phyloP scores from a whole-genome alignment of 2,329 filamentous ascomycete species.

The Botrytis medusae region DNA sequence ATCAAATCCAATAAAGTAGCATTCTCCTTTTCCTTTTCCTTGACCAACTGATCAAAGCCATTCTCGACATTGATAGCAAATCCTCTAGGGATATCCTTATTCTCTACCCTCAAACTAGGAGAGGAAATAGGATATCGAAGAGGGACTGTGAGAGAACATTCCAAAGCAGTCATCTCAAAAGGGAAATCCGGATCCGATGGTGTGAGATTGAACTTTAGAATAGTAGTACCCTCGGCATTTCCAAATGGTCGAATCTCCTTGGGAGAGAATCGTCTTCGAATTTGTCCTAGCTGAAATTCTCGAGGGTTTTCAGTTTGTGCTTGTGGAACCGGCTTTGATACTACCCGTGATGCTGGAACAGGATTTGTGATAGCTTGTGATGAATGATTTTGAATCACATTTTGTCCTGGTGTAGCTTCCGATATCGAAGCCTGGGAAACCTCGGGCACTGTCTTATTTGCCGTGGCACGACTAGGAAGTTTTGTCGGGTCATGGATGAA shows the following conservation, averaged over 20 bases:
- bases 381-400: conserved; percentile 35
- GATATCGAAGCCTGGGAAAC: conserved; percentile 23
- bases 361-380: conserved; percentile 39
- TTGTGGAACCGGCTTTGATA: conserved; percentile 64
- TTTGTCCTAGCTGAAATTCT: conserved; percentile 72
- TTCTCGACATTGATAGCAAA: conserved; percentile 75
- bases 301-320: conserved; percentile 66
- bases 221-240: conserved; percentile 42
- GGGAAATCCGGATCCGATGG: conserved; percentile 85
- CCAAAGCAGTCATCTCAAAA: conserved; percentile 68
- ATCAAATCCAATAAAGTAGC: conserved; percentile 64
- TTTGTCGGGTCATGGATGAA: conserved; percentile 47
- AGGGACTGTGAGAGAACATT: conserved; percentile 68
- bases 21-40: conserved; percentile 52
- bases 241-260: conserved; percentile 41
- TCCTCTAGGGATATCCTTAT: conserved; percentile 68
- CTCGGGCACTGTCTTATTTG: conserved; percentile 25
- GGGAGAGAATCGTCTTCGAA: conserved; percentile 64
- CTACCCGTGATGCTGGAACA: conserved; percentile 48
- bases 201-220: conserved; percentile 62
- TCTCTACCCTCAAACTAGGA: conserved; percentile 63
- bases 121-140: conserved; percentile 57
- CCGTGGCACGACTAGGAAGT: conserved; percentile 27
- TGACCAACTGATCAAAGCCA: conserved; percentile 67
- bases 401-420: conserved; percentile 16